Evolutionary conservation across 768 basidiomycete species (phyloP), one percentile per base, ranked within the genome.

Genomic region (Suillus occidentalis): DNA sequence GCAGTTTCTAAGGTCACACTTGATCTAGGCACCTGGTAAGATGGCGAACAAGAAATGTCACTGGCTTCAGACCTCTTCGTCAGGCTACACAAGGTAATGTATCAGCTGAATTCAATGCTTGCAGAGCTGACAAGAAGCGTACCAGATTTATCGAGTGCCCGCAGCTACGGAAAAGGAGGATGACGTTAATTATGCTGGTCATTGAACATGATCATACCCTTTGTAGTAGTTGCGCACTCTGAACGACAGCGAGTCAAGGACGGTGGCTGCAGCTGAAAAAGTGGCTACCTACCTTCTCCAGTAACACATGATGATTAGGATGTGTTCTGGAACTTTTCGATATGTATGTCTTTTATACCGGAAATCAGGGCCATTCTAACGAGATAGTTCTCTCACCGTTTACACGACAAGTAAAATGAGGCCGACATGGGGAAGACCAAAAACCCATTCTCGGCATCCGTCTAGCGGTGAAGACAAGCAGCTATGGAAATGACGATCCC

Each of bases 161-260:
- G 70, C 87, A 88, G 65, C 87, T 87, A 66, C 49, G 25, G 34
- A 36, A 8, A 37, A 37, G 34, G 22, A 50, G 65, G 55, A 63
- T 34, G 69, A 36, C 68, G 65, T 47, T 57, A 50, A 34, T 20
- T 18, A 52, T 57, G 20, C 40, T 42, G 25, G 28, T 28, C 28
- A 43, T 2, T 42, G 40, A 42, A 59, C 20, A 61, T 50, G 39
- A 49, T 74, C 82, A 74, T 71, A 86, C 87, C 63, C 74, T 72
- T 70, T 83, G 69, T 86, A 88, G 45, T 82, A 75, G 71, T 87
- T 86, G 62, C 81, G 81, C 61, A 88, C 87, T 72, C 87, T 88
- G 61, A n/a, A 37, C 45, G 31, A 61, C 61, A 61, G 56, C 42
- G 20, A 36, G 40, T 59, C 34, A 47, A 63, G 59, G 43, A 39